Evolutionary conservation across 148 eudicot genomes (phyloP), one percentile per base, ranked within the genome.

Genomic region (Nepenthes mirabilis): DNA sequence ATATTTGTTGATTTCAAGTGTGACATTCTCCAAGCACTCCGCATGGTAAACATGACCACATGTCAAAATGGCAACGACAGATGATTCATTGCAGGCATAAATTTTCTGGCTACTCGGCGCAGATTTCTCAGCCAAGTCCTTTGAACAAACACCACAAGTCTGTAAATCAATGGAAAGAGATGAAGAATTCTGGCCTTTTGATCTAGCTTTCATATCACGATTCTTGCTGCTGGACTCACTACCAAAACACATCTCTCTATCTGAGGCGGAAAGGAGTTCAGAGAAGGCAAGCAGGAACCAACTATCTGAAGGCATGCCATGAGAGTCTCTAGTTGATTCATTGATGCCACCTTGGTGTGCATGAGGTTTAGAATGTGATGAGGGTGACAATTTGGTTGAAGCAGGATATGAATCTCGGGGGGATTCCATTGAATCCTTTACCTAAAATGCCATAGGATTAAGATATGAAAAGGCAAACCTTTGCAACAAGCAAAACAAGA

Each of bases 391-490:
- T 66, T 79, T 83, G 3, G 55, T 12, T 11, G 84, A 81, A 62
- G 80, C 73, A 2, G 68, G 70, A 60, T 70, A 60, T 40, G 78
- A 70, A 53, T 55, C 62, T 56, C 62, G 74, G 37, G 70, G 69
- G 13, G 83, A 71, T 55, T 64, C 79, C 14, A 67, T 59, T 13
- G 74, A 70, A 51, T 72, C 76, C 58, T 79, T 73, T 9, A 60
- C 74, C 86, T 82, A 59, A 66, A 50, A 34, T 51, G 65, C 23
- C 23, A 23, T 23, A 23, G 3, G 55, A 52, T 52, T n/a, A 7
- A 52, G 14, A 52, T 52, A 52, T 11, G 6, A 50, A 4, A 52
- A 10, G 55, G 23, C 23, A 14, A 52, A n/a, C 5, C 14, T 5
- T 1, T 52, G 32, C 6, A 1, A 1, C n/a, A 52, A 32, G 55